phyloP scores from a whole-genome alignment of 257 asterid genomes.

The Anisodus tanguticus region DNA sequence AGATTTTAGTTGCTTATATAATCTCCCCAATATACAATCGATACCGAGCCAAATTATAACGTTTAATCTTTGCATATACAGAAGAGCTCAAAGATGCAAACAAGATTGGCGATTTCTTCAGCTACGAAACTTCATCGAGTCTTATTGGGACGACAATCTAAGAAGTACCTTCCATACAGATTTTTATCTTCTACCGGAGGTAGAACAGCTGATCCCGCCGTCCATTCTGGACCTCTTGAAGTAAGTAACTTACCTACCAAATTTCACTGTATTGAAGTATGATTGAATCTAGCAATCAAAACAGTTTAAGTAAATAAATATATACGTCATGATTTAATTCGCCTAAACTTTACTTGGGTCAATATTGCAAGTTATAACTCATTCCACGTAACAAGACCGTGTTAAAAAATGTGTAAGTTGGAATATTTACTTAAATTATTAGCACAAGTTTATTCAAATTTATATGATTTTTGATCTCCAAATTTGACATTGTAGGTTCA shows the following conservation, averaged over 20 bases:
- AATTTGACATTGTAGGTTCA: neutral
- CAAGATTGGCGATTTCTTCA: slow-evolving; percentile 41
- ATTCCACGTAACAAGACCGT: neutral
- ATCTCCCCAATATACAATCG: neutral
- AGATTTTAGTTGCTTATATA: neutral
- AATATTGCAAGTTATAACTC: neutral
- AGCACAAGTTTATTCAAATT: neutral
- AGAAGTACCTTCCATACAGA: slow-evolving; percentile 25
- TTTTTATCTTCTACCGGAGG: slow-evolving; percentile 47
- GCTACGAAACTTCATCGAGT: slow-evolving; percentile 42
- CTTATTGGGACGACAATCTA: neutral
- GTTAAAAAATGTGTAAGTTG: neutral
- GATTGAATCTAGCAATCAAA: neutral
- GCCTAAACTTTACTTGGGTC: neutral
- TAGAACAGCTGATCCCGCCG: slow-evolving; percentile 66
- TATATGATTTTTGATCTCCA: neutral
- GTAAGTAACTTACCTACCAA: slow-evolving; percentile 16
- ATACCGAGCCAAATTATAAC: neutral
- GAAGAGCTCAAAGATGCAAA: slow-evolving; percentile 48
- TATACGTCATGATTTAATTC: neutral
- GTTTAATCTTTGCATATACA: neutral
- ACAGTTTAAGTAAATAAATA: neutral
- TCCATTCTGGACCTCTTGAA: slow-evolving; percentile 61
- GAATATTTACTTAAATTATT: no score
- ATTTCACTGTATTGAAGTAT: neutral